These are phyloP conservation scores for Mycena polygramma DNA, from an alignment of 768 basidiomycete species.

Conservation along the genomic window DNA sequence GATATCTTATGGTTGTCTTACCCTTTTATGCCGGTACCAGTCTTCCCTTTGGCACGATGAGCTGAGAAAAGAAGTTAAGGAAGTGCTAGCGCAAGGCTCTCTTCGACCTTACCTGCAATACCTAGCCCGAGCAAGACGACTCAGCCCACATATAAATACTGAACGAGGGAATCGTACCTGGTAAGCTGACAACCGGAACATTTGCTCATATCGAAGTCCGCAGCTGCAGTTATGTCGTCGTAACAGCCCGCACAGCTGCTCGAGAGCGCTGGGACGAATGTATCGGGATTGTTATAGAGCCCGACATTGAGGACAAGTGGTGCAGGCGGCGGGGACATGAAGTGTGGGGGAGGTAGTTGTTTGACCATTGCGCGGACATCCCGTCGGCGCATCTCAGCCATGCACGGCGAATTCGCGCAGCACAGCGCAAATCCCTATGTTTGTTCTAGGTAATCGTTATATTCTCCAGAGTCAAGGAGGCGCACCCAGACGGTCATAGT, in stretches of 20 bases:
- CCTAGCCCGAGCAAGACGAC: not conserved
- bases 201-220: conserved; percentile 12
- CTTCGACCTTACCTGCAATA: conserved; percentile 18
- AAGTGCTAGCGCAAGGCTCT: too few species aligned
- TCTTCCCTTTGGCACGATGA: conserved; percentile 18
- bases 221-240: not conserved
- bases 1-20: not conserved
- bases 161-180: not conserved
- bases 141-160: not conserved
- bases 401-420: conserved; percentile 3
- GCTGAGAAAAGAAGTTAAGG: not conserved
- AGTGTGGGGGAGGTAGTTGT: not conserved
- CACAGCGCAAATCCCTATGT: conserved; percentile 15
- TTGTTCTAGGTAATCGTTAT: not conserved
- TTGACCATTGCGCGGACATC: not conserved
- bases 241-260: conserved; percentile 18
- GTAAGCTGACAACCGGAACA: conserved; percentile 24
- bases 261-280: conserved; percentile 6
- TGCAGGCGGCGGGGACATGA: conserved; percentile 12
- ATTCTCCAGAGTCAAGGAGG: too few species aligned
- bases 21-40: conserved; percentile 24
- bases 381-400: not conserved
- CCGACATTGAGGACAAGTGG: conserved; percentile 2
- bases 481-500: conserved; percentile 21
- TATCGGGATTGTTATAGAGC: not conserved